Percentiles rank a stretch among this genome's conserved stretches.
These are phyloP conservation scores for Dionaea muscipula DNA, from an alignment of 179 eudicot species.

Conservation along the genomic window DNA sequence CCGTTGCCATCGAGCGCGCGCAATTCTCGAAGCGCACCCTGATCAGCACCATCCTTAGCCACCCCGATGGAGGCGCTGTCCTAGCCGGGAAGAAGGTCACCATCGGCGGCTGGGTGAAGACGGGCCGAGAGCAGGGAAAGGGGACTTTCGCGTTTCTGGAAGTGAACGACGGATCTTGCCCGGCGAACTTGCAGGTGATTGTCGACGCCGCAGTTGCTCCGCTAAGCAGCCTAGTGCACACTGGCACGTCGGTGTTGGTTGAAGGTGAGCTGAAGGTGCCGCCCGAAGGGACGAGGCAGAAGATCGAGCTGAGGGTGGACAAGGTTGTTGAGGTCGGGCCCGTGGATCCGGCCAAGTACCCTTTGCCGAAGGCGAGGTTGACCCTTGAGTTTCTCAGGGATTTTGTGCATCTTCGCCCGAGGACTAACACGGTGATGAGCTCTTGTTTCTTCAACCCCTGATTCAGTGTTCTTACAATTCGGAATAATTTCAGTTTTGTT, in stretches of 20 bases:
- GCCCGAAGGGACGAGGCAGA: slow-evolving; percentile 64
- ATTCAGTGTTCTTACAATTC: no score
- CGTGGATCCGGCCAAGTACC: slow-evolving; percentile 68
- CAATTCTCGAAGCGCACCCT: slow-evolving; percentile 55
- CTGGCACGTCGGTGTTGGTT: slow-evolving; percentile 61
- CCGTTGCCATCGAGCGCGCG: slow-evolving; percentile 11
- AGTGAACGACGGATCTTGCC: slow-evolving; percentile 71
- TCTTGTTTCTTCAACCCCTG: no score
- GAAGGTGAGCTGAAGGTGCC: slow-evolving; percentile 58
- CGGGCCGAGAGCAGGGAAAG: slow-evolving; percentile 72
- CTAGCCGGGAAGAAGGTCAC: slow-evolving; percentile 43
- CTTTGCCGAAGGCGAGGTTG: slow-evolving; percentile 62
- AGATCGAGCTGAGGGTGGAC: slow-evolving; percentile 54
- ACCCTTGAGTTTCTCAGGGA: slow-evolving; percentile 72
- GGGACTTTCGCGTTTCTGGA: slow-evolving; percentile 69
- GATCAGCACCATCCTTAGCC: slow-evolving; percentile 40
- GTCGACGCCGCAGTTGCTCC: slow-evolving; percentile 33
- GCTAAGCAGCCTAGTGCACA: slow-evolving; percentile 31
- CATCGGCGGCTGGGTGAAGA: slow-evolving; percentile 91
- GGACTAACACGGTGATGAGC: slow-evolving; percentile 71
- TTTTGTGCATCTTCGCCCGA: slow-evolving; percentile 59
- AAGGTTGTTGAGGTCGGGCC: slow-evolving; percentile 46
- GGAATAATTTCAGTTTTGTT: no score
- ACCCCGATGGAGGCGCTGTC: slow-evolving; percentile 59
- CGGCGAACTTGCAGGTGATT: slow-evolving; percentile 68